phyloP scores from a whole-genome alignment of 352 stramenopile genomes.

The Blastocystis sp. region DNA sequence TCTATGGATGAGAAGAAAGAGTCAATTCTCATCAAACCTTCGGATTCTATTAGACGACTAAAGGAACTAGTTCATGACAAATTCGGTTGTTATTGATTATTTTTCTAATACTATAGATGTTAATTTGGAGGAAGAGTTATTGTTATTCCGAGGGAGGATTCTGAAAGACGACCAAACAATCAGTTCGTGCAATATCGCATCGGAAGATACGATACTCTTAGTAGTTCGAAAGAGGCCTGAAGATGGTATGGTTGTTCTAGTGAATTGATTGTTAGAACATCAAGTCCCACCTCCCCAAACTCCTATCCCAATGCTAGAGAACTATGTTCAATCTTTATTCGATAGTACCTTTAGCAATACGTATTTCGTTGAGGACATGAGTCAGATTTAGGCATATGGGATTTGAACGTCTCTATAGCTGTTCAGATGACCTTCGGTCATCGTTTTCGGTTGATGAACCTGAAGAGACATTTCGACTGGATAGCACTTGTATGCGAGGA shows the following conservation, averaged over 20 bases:
- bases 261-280: background rate
- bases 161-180: constrained; percentile 48
- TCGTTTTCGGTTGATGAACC: no score
- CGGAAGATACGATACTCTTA: constrained; percentile 11
- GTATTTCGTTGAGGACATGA: no score
- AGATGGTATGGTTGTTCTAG: background rate
- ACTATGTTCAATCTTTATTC: background rate
- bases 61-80: background rate
- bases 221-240: background rate
- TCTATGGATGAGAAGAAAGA: constrained; percentile 44
- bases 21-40: background rate
- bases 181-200: background rate
- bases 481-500: no score
- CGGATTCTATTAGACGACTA: background rate
- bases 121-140: background rate
- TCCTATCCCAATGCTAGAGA: background rate
- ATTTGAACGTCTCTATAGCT: no score
- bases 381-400: no score
- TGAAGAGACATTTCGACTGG: no score
- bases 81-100: background rate
- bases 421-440: no score
- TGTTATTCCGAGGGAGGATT: constrained; percentile 23
- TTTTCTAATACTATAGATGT: constrained; percentile 4
- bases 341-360: background rate
- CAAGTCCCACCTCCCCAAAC: background rate